Evolutionary conservation across 768 basidiomycete species (phyloP), one percentile per base, ranked within the genome.

Genomic region (Nidularia sp.): DNA sequence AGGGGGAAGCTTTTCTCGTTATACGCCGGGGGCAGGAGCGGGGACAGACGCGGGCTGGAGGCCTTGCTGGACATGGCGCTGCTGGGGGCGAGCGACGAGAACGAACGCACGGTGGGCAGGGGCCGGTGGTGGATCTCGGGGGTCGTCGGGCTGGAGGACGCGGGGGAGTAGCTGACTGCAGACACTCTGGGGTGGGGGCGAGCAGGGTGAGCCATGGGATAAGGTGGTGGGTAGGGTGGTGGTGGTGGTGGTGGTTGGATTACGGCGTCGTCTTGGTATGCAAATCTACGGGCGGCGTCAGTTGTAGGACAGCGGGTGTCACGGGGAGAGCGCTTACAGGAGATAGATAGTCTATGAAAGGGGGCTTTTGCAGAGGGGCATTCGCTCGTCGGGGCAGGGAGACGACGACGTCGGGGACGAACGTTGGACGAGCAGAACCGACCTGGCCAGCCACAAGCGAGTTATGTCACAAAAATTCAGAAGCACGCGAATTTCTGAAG

Each of bases 51-150:
- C 0, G 81, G 80, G 12, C 63, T 67, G 6, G 66, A 54, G 5
- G 55, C 48, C 55, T 64, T 55, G 51, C 69, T 70, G 50, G 74
- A 62, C 54, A 62, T 58, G 55, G 68, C 59, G 65, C 64, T 66
- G 66, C 10, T 10, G 15, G 64, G 56, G 55, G 65, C 34, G 59
- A 67, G 62, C 2, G 81, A 73, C 46, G 80, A 78, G n/a, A 78
- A 73, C n/a, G 79, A 72, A 53, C 85, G 81, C 45, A 76, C 60
- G 25, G 73, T 76, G 6, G 83, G 84, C 46, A 75, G 72, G 5
- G 83, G 71, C 39, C 86, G 78, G 63, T 86, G 81, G 63, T 87
- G 76, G 71, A 88, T 84, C 52, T 81, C 80, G 64, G 59, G 58
- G 22, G 62, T 55, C 29, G 62, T 57, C 29, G 56, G 53, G 22